Conservation (phyloP, 106 monocot species). For the Dioscorea alata region DNA sequence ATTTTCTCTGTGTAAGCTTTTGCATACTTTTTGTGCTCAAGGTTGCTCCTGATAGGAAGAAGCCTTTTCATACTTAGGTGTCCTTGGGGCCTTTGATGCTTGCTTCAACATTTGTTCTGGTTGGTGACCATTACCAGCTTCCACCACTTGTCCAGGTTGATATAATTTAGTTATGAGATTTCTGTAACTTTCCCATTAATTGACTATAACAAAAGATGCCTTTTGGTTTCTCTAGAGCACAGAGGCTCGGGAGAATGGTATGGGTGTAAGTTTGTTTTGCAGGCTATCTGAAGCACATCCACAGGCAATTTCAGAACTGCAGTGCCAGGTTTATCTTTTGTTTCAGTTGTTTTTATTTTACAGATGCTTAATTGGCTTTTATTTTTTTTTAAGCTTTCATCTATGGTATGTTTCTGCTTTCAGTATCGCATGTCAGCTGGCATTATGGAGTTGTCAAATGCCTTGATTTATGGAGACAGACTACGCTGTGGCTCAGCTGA, state of each 20-base stretch:
- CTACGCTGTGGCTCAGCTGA: slow-evolving; percentile 86
- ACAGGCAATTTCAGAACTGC: slow-evolving; percentile 86
- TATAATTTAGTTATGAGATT: not conserved
- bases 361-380: too few relatives aligned
- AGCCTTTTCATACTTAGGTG: slow-evolving; percentile 37
- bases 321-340: slow-evolving; percentile 60
- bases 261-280: slow-evolving; percentile 87
- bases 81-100: slow-evolving; percentile 97
- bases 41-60: not conserved
- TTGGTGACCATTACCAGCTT: slow-evolving; percentile 98
- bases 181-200: not conserved
- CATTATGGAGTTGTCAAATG: slow-evolving; percentile 95
- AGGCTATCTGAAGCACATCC: slow-evolving; percentile 97
- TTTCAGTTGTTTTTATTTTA: not conserved
- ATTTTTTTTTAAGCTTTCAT: not conserved
- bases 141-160: slow-evolving; percentile 91
- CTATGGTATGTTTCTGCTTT: slow-evolving; percentile 7
- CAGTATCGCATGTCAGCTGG: slow-evolving; percentile 96
- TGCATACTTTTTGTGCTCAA: not conserved
- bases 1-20: too few relatives aligned
- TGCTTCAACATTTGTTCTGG: slow-evolving; percentile 91
- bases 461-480: slow-evolving; percentile 88
- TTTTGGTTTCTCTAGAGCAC: slow-evolving; percentile 49
- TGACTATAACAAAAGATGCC: not conserved
- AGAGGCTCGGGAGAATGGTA: slow-evolving; percentile 90